Base-by-base conservation (phyloP, 2,329 filamentous ascomycete genomes). In the Pseudodiploospora longispora region DNA sequence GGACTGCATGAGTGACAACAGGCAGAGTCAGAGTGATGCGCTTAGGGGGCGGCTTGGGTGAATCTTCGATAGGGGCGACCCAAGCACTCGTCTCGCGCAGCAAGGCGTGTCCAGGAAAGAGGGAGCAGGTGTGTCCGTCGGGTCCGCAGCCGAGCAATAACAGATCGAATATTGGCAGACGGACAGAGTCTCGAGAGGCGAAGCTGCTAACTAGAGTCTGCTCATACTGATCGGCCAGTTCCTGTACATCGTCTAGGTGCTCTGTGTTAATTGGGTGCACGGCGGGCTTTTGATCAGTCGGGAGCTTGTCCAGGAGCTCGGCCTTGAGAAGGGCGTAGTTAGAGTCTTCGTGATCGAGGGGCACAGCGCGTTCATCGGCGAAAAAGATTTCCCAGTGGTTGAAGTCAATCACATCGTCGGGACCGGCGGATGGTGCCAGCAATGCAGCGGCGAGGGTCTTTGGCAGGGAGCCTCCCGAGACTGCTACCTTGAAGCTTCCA, bases 361-460 rank as follows among this genome's bases (percentile, higher is more conserved):
- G 86, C 42, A 97, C 93, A 55, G 87, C 87, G 59, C 93, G 87
- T 75, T 98, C 93, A 63, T 98, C 93, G 60, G 91, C 91, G 67
- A 96, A 97, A 76, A 97, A 98, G 60, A 98, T 87, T 59, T 97
- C 87, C 93, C 93, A 98, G 65, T 87, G 88, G 62, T 76, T 72
- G 67, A 94, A 95, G 57, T 85, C 74, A 54, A 90, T 68, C 4
- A 70, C 75, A 60, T 89, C 86, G 45, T 82, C 62, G 36, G 67
- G 60, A 7, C 66, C 70, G 27, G 65, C 59, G 30, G 68, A 67
- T 53, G 59, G 69, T 55, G 78, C 60, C 28, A 97, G 79, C 8
- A 97, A 80, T 7, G 89, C 89, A 63, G 87, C 80, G 38, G 89
- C 88, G 36, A 98, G 83, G 10, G 83, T 87, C 60, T 88, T 84